Conservation (phyloP, 2,329 filamentous ascomycete genomes). For the Scedosporium dehoogii region DNA sequence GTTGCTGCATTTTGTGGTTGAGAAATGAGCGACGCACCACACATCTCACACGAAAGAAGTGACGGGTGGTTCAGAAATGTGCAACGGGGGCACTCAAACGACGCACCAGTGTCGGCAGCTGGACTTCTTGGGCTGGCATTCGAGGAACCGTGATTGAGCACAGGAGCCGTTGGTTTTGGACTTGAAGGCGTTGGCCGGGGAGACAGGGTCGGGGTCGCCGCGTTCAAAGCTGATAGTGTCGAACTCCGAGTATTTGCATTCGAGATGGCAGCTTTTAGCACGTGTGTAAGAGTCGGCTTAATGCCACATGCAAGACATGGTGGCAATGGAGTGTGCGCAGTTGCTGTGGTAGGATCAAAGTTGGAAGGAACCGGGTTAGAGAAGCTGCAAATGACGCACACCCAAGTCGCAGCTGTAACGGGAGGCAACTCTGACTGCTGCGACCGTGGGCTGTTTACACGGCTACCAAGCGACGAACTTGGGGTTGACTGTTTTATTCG, state of each 20-base stretch:
- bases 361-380: constrained; percentile 89
- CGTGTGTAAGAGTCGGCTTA: constrained; percentile 71
- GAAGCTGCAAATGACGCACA: constrained; percentile 92
- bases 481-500: constrained; percentile 27
- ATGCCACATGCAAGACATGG: constrained; percentile 92
- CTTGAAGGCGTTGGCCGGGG: constrained; percentile 16
- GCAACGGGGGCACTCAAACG: constrained; percentile 69
- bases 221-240: background rate
- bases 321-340: constrained; percentile 66
- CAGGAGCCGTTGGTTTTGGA: constrained; percentile 5
- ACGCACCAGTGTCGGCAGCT: constrained; percentile 18
- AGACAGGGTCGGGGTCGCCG: constrained; percentile 16
- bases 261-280: constrained; percentile 79
- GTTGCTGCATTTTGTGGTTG: constrained; percentile 37
- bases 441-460: background rate
- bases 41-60: constrained; percentile 79
- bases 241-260: constrained; percentile 51
- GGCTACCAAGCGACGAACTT: background rate
- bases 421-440: constrained; percentile 29
- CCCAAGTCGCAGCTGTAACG: constrained; percentile 67
- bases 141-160: background rate
- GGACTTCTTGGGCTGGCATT: background rate
- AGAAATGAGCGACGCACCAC: constrained; percentile 63
- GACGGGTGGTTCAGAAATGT: constrained; percentile 93
- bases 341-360: constrained; percentile 79